Evolutionary conservation across 1,284 basidiomycete genomes (phyloP).

Genomic region (Sphaerobolus stellatus): DNA sequence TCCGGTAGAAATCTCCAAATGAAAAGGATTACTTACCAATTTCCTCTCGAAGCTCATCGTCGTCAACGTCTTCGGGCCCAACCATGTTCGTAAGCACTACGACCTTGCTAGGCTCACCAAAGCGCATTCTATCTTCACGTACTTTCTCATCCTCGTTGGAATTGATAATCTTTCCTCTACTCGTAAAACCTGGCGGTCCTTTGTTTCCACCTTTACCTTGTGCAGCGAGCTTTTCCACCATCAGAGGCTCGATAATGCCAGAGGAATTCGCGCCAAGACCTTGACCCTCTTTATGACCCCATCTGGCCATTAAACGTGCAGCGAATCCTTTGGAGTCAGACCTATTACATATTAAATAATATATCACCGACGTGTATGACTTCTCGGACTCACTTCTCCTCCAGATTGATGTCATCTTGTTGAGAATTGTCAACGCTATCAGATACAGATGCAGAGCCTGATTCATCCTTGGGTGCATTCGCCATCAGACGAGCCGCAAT

Average conservation of each 20-base stretch:
- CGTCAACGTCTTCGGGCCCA: constrained; percentile 73
- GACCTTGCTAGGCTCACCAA: constrained; percentile 86
- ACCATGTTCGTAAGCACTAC: constrained; percentile 89
- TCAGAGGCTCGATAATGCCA: constrained; percentile 86
- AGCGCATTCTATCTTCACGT: constrained; percentile 71
- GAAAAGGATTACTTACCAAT: constrained; percentile 59
- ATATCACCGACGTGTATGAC: background rate
- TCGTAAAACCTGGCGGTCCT: constrained; percentile 43
- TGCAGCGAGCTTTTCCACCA: constrained; percentile 63
- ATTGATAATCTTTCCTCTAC: constrained; percentile 86
- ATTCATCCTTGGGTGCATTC: constrained; percentile 43
- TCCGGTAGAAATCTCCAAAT: constrained; percentile 2
- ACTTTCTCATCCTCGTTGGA: constrained; percentile 76
- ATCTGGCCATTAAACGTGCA: constrained; percentile 84
- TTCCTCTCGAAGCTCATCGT: constrained; percentile 83
- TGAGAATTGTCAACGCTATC: no score
- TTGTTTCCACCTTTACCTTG: constrained; percentile 39
- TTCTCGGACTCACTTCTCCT: background rate
- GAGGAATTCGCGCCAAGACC: constrained; percentile 81
- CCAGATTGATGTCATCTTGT: no score
- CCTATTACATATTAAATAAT: constrained; percentile 34
- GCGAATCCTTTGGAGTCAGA: constrained; percentile 72
- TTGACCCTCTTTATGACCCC: constrained; percentile 92
- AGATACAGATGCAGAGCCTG: constrained; percentile 24
- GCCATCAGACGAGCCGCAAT: constrained; percentile 73